Evolutionary conservation across 805 yeast genomes (phyloP).

Genomic region (Ogataea wickerhamii): DNA sequence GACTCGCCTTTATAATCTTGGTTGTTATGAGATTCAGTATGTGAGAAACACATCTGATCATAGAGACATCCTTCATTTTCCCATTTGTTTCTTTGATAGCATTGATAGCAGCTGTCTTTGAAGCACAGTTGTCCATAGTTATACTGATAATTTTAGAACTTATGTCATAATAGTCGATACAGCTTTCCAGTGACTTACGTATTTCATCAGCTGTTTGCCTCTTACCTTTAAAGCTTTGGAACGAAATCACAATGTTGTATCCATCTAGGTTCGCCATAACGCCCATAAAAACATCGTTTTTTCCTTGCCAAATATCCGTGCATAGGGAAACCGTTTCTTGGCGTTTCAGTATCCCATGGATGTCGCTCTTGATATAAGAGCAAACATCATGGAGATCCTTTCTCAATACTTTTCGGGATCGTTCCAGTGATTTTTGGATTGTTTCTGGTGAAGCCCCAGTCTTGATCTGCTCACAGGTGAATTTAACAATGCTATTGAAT

Average conservation of each 20-base stretch:
- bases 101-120: background rate
- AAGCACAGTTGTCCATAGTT: background rate
- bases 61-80: background rate
- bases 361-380: background rate
- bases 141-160: background rate
- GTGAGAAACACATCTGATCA: background rate
- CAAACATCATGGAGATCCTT: background rate
- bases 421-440: too few species aligned
- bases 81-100: background rate
- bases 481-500: background rate
- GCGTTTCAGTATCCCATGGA: background rate
- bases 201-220: slow-evolving; percentile 3
- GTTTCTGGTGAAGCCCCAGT: background rate
- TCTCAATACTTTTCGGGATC: background rate
- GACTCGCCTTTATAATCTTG: background rate
- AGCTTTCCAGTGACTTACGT: background rate
- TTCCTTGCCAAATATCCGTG: slow-evolving; percentile 2
- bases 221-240: background rate
- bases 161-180: background rate
- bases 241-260: background rate
- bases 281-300: background rate
- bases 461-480: background rate
- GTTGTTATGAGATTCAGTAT: background rate
- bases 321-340: background rate
- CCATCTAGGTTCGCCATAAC: background rate